A percentile compares a stretch with the other conserved stretches of the same genome.
Evolutionary conservation across 805 yeast species (phyloP).

Genomic region (Saccharomyces paradoxus): DNA sequence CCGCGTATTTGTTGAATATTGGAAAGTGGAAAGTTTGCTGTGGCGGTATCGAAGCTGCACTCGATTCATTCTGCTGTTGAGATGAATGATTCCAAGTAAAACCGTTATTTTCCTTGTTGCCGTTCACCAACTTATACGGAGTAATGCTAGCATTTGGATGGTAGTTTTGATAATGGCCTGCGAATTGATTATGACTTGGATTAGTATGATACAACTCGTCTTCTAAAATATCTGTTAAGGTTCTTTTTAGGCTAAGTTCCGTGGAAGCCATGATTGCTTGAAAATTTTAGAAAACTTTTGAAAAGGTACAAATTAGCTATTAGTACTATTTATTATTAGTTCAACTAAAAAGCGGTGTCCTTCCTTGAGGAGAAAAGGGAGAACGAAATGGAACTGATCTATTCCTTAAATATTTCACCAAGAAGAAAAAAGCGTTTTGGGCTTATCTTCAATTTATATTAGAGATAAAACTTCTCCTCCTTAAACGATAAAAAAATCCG

Average conservation of each 20-base stretch:
- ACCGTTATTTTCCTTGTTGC: background rate
- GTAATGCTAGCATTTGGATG: background rate
- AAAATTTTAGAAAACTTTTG: background rate
- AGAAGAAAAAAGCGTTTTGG: background rate
- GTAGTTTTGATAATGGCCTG: background rate
- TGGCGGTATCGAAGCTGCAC: background rate
- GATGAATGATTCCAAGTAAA: background rate
- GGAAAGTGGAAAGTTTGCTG: conserved; percentile 3
- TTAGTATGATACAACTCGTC: conserved; percentile 25
- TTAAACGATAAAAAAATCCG: background rate
- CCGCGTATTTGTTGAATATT: conserved; percentile 28
- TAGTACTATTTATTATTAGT: background rate
- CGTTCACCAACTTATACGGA: background rate
- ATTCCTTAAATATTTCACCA: background rate
- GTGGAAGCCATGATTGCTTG: conserved; percentile 11
- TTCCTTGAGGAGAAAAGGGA: background rate
- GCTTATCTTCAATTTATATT: background rate
- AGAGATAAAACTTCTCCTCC: background rate
- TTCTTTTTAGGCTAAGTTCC: conserved; percentile 19
- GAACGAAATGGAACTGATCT: background rate
- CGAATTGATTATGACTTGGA: background rate
- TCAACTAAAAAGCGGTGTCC: background rate
- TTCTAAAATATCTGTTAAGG: conserved; percentile 29
- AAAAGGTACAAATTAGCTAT: background rate
- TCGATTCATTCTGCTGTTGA: background rate